These are phyloP conservation scores for Globisporangium apiculatum DNA, from an alignment of 352 stramenopile genomes.

Conservation along the genomic window DNA sequence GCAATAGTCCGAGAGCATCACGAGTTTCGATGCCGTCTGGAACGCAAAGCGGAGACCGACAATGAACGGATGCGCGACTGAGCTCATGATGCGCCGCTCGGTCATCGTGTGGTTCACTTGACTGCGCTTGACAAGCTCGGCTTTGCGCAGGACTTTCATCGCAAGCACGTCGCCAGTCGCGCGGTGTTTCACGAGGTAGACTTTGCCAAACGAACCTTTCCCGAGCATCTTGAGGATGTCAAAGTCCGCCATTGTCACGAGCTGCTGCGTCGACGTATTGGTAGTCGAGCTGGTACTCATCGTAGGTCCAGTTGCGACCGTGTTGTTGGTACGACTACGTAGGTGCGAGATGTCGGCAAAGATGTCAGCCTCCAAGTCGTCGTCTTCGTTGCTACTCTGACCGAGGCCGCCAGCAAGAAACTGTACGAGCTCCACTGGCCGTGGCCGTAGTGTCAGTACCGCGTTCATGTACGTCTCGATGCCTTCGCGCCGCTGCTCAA, in stretches of 20 bases:
- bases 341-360: constrained; percentile 28
- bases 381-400: constrained; percentile 46
- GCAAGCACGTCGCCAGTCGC: constrained; percentile 55
- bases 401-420: constrained; percentile 48
- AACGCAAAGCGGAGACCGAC: constrained; percentile 92
- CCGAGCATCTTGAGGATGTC: constrained; percentile 97
- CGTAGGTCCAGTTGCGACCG: not conserved
- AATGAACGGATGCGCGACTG: constrained; percentile 95
- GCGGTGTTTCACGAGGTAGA: constrained; percentile 95
- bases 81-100: constrained; percentile 83
- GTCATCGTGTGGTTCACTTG: constrained; percentile 88
- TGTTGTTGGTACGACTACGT: constrained; percentile 1
- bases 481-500: constrained; percentile 73
- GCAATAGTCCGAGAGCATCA: constrained; percentile 90
- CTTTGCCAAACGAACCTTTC: constrained; percentile 96
- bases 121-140: constrained; percentile 83
- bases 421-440: constrained; percentile 55
- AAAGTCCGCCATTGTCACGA: constrained; percentile 86
- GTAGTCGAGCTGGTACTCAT: too few relatives aligned
- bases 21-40: constrained; percentile 87
- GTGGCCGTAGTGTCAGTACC: constrained; percentile 59
- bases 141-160: constrained; percentile 88
- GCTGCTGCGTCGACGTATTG: constrained; percentile 1
- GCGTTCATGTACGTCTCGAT: constrained; percentile 84
- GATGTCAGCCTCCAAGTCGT: constrained; percentile 48